Percentiles rank a stretch among this genome's conserved stretches.
Evolutionary conservation across 2,329 filamentous ascomycete species (phyloP).

Genomic region (Pseudocercospora cruenta): DNA sequence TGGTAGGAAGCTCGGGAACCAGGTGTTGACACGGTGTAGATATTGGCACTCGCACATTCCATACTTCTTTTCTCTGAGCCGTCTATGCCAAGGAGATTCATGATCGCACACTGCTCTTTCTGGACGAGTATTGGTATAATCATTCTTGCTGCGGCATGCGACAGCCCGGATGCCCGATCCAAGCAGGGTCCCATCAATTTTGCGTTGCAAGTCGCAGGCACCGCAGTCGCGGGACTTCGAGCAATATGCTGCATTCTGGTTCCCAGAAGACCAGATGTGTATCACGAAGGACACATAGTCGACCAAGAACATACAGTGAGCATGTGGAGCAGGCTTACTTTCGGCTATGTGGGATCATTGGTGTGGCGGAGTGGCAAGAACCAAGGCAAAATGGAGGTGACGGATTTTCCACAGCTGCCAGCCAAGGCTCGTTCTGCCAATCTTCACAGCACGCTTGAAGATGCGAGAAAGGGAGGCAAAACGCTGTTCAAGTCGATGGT

Average conservation of each 20-base stretch:
- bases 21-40: neutral
- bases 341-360: neutral
- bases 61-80: neutral
- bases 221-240: neutral
- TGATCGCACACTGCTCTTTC: neutral
- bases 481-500: neutral
- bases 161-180: neutral
- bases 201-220: neutral
- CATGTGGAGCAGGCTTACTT: neutral
- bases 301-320: neutral
- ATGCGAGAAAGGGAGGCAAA: neutral
- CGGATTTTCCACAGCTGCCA: neutral
- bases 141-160: neutral
- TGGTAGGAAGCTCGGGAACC: neutral
- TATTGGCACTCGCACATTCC: neutral
- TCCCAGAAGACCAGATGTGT: neutral
- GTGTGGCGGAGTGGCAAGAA: neutral
- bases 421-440: neutral
- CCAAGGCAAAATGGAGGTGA: neutral
- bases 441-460: neutral
- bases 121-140: neutral
- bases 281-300: neutral
- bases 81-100: neutral
- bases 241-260: conserved; percentile 1
- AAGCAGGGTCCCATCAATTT: neutral